Base-by-base conservation (phyloP, 768 basidiomycete genomes). In the Phylloporus arenicola region DNA sequence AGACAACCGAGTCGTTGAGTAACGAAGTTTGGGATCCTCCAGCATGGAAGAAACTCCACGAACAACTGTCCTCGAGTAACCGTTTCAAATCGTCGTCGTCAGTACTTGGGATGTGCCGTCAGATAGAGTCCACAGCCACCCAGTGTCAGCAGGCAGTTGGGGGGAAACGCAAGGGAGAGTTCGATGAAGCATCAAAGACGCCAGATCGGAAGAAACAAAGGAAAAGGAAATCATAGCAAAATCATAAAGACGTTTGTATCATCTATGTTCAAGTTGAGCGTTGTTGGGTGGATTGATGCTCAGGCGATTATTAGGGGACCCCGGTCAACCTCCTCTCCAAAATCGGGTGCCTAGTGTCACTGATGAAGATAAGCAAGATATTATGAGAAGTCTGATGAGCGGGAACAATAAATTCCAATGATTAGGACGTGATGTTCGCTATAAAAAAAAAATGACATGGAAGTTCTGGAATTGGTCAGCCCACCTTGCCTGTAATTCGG, bases 51-150 rank as follows among this genome's bases (percentile, higher is more conserved):
- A 59, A 59, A 10, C 67, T 92, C 14, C 68, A 71, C 8, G 63
- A 64, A 27, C 69, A 65, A 45, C 63, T 94, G 11, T 65, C 70
- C 38, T 59, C 70, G 5, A 81, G 79, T 14, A 65, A 76, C n/a
- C 76, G 81, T 22, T 83, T 88, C 68, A 81, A 81, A 61, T 71
- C 78, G 6, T 83, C 86, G 1, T 65, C 75, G 29, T 81, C 79
- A 7, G 74, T 92, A 8, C 75, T 76, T 25, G 75, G 75, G 45
- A 76, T 83, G 68, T 82, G 86, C 58, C 76, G 75, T 58, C 88
- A 91, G 64, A 69, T 92, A 63, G 67, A 61, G 58, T 65, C 64
- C 12, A 38, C 48, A 1, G 52, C 55, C 6, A 10, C 48, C 13
- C 60, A 47, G 33, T 31, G 39, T 22, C 29, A 57, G 19, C 49